Percentiles rank a stretch among this genome's conserved stretches.
Evolutionary conservation across 1,284 basidiomycete species (phyloP).

Genomic region (Macrocystidia cucumis): DNA sequence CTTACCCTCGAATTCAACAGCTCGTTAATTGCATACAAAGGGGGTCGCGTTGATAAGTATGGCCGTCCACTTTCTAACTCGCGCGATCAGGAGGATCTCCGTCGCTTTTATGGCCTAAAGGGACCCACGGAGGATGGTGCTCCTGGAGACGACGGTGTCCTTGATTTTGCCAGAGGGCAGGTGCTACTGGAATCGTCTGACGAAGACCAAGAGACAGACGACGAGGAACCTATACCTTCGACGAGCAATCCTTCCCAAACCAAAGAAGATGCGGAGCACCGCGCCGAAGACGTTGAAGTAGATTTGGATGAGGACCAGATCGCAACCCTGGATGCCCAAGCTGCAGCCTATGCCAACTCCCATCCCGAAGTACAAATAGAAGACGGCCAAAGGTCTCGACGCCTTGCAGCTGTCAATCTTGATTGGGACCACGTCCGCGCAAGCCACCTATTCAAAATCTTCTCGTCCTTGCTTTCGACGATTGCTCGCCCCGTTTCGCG

Average conservation of each 20-base stretch:
- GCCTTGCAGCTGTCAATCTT: constrained; percentile 91
- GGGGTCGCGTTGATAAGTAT: constrained; percentile 85
- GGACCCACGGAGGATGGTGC: constrained; percentile 23
- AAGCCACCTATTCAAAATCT: constrained; percentile 87
- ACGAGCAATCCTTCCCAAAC: constrained; percentile 30
- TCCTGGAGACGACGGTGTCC: constrained; percentile 23
- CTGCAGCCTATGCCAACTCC: constrained; percentile 48
- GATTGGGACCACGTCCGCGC: constrained; percentile 98
- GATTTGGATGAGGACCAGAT: constrained; percentile 74
- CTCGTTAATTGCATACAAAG: constrained; percentile 25
- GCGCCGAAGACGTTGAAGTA: constrained; percentile 35
- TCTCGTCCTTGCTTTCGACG: constrained; percentile 78
- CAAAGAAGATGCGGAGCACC: too few relatives aligned
- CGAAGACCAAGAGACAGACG: constrained; percentile 51
- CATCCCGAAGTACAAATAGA: constrained; percentile 23
- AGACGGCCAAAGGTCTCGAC: constrained; percentile 50
- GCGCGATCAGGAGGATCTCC: constrained; percentile 70
- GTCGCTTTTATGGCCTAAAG: constrained; percentile 78
- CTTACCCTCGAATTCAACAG: constrained; percentile 1
- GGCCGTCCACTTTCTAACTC: constrained; percentile 69
- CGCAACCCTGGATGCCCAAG: constrained; percentile 70
- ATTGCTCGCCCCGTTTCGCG: constrained; percentile 17
- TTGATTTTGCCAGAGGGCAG: constrained; percentile 90
- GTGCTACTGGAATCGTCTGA: constrained; percentile 86
- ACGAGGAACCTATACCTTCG: constrained; percentile 16